phyloP scores from a whole-genome alignment of 768 basidiomycete species.

The Clitopilus hobsonii region DNA sequence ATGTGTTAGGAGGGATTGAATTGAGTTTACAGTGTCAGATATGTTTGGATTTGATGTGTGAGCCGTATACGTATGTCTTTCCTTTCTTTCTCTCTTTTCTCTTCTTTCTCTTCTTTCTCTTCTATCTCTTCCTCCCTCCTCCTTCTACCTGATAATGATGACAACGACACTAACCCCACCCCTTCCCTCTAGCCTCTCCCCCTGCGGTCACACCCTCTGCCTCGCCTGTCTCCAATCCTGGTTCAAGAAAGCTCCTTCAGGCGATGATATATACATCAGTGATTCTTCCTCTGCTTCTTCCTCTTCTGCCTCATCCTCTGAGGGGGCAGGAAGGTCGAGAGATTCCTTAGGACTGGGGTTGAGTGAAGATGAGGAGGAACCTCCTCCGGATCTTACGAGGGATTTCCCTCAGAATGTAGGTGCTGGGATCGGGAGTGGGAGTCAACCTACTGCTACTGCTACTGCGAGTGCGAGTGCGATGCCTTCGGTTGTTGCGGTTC shows the following conservation, averaged over 20 bases:
- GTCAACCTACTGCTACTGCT: neutral
- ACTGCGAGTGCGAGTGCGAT: neutral
- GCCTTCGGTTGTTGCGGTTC: neutral
- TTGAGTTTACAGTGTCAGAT: slow-evolving; percentile 66
- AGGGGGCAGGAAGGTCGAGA: too few relatives aligned
- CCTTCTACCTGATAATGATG: too few relatives aligned
- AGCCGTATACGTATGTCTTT: slow-evolving; percentile 60
- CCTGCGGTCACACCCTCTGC: slow-evolving; percentile 79
- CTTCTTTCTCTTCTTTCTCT: neutral
- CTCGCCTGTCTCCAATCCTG: slow-evolving; percentile 68
- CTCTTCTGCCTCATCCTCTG: neutral
- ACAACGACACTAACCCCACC: slow-evolving; percentile 11
- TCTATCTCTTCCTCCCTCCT: slow-evolving; percentile 6
- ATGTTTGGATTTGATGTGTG: slow-evolving; percentile 64
- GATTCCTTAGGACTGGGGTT: too few relatives aligned
- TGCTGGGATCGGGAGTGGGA: too few relatives aligned
- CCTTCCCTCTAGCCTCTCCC: slow-evolving; percentile 46
- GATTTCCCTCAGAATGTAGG: too few relatives aligned
- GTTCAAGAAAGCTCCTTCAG: slow-evolving; percentile 64
- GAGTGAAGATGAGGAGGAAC: too few relatives aligned
- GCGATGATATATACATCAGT: neutral
- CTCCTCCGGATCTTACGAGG: too few relatives aligned
- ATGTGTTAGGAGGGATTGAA: slow-evolving; percentile 34
- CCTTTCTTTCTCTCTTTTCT: neutral
- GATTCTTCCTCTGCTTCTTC: neutral